Base-by-base conservation (phyloP, 2,329 filamentous ascomycete species). In the Cadophora sp. region DNA sequence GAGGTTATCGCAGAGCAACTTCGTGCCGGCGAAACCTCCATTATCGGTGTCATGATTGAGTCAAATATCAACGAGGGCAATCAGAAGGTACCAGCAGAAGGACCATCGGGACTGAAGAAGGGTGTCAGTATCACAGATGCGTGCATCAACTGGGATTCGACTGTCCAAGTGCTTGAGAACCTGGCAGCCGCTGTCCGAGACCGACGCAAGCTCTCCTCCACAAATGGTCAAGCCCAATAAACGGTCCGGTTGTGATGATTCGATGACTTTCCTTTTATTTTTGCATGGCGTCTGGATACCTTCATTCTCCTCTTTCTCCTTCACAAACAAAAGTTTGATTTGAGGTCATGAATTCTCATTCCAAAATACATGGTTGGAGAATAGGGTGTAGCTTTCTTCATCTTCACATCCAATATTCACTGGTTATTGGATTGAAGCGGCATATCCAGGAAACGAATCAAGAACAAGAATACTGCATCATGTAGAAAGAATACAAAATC, bases 1-100 rank as follows among this genome's bases (percentile, higher is more conserved):
- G 88, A 91, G 79, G 86, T 85, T 63, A 84, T 99, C 69, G 91
- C 87, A 37, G 92, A 97, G 65, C 95, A 99, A 83, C 86, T 99
- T 72, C 89, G 91, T 62, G 90, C 91, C 72, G 95, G 95, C 68
- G 93, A 99, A 83, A 91, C 88, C 68, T 91, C 89, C 72, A 97
- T 99, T 76, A 88, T 98, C 73, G 96, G 94, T 79, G 93, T 98
- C 78, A 99, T 99, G 95, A 97, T 99, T 76, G 95, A 99, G 85
- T 97, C 93, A 78, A 95, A 98, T 83, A 95, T 98, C 85, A 89
- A 95, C 80, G 96, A 97, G 83, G 90, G 89, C 73, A 93, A 90
- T 85, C 91, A 94, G 79, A 97, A 97, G 84, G 92, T 97, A 0
- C 93, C 94, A 0, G 80, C 89, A 0, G 93, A 97, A 80, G 95